Evolutionary conservation across 2,329 filamentous ascomycete genomes (phyloP).

Genomic region (Phoma sp.): DNA sequence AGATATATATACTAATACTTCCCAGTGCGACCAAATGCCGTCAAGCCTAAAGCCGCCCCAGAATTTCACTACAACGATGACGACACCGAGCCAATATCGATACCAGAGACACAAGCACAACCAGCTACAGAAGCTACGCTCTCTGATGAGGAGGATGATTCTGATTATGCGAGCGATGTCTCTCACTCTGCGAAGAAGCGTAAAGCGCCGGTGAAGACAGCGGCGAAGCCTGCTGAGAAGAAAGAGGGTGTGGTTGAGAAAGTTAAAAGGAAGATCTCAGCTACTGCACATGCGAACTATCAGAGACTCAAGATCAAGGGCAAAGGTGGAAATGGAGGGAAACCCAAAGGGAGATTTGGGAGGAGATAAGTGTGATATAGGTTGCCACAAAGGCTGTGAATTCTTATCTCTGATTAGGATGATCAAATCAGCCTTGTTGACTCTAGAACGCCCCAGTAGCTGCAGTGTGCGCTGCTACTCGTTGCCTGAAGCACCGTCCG

Average conservation of each 20-base stretch:
- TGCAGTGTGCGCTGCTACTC: conserved; percentile 1
- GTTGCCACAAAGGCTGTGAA: not conserved
- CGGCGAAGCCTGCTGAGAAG: conserved; percentile 18
- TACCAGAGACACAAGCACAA: conserved; percentile 36
- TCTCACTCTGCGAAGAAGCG: conserved; percentile 45
- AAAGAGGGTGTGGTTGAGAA: conserved; percentile 46
- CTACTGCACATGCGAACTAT: conserved; percentile 58
- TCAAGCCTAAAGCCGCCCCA: conserved; percentile 54
- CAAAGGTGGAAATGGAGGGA: conserved; percentile 48
- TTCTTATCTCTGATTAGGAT: not conserved
- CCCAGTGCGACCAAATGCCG: conserved; percentile 49
- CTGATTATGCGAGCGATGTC: conserved; percentile 53
- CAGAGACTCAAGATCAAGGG: conserved; percentile 60
- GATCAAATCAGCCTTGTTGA: not conserved
- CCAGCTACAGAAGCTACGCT: conserved; percentile 47
- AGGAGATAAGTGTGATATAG: conserved; percentile 31
- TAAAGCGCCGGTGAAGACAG: conserved; percentile 24
- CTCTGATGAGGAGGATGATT: conserved; percentile 45
- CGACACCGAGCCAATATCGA: conserved; percentile 52
- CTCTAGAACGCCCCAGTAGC: not conserved
- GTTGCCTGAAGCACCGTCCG: conserved; percentile 13
- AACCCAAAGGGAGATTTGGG: conserved; percentile 51
- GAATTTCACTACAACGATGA: conserved; percentile 31
- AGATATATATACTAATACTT: conserved; percentile 28
- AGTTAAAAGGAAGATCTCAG: conserved; percentile 54